Percentiles rank a stretch among this genome's conserved stretches.
phyloP scores from a whole-genome alignment of 768 basidiomycete species.

The Neoboletus magnificus region DNA sequence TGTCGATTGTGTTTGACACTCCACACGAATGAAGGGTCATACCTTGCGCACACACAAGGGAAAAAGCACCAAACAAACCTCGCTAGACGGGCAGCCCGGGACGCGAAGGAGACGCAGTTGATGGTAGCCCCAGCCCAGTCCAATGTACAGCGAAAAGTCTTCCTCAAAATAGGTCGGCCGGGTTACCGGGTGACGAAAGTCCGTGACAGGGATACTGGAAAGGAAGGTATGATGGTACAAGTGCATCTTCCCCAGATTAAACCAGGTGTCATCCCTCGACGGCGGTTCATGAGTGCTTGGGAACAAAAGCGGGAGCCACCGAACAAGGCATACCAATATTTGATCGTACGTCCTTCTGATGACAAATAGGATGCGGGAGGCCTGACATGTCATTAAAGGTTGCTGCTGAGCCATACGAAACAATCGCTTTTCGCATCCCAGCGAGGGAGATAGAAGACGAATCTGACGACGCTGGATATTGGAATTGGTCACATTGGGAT shows the following conservation, averaged over 20 bases:
- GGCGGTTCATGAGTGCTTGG: slow-evolving; percentile 96
- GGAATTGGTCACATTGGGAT: slow-evolving; percentile 99
- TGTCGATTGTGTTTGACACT: slow-evolving; percentile 96
- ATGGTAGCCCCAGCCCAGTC: slow-evolving; percentile 84
- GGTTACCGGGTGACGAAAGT: slow-evolving; percentile 98
- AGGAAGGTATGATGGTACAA: slow-evolving; percentile 97
- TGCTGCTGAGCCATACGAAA: slow-evolving; percentile 99
- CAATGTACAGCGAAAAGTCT: slow-evolving; percentile 85
- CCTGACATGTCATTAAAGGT: slow-evolving; percentile 55
- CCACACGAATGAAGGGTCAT: slow-evolving; percentile 99
- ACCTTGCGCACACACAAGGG: slow-evolving; percentile 98
- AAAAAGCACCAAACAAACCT: slow-evolving; percentile 99
- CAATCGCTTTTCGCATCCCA: slow-evolving; percentile 98
- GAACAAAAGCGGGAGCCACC: slow-evolving; percentile 95
- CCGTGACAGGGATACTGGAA: slow-evolving; percentile 82
- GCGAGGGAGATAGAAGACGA: slow-evolving; percentile 97
- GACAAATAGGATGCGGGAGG: slow-evolving; percentile 13
- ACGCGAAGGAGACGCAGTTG: slow-evolving; percentile 90
- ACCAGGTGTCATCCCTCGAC: slow-evolving; percentile 73
- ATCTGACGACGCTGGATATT: slow-evolving; percentile 82
- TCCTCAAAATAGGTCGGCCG: slow-evolving; percentile 95
- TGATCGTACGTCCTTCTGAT: slow-evolving; percentile 66
- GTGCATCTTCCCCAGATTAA: slow-evolving; percentile 96
- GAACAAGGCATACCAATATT: slow-evolving; percentile 95
- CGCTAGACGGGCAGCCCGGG: slow-evolving; percentile 93